phyloP scores from a whole-genome alignment of 108 stramenopile genomes.

The Skeletonema marinoi region DNA sequence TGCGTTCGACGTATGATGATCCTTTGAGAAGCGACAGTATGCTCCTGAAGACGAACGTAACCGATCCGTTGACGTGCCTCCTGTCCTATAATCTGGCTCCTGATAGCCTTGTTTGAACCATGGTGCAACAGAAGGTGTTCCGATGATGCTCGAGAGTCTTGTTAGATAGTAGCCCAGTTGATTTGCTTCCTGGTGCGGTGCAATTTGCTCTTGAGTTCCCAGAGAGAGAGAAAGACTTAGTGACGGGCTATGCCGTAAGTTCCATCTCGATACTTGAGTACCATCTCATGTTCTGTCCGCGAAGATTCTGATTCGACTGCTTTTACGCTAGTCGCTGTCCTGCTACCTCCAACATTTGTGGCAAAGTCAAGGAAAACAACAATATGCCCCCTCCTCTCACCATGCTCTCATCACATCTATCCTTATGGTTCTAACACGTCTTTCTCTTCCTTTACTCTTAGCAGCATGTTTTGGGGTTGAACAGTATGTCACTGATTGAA shows the following conservation, averaged over 20 bases:
- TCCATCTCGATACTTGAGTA: conserved; percentile 2
- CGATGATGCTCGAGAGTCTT: not conserved
- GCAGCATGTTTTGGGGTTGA: not conserved
- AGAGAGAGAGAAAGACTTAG: not conserved
- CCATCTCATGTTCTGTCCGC: conserved; percentile 1
- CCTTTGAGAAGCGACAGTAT: not conserved
- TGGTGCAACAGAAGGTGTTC: not conserved
- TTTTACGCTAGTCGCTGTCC: not conserved
- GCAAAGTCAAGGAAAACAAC: not conserved
- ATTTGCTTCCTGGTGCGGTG: conserved; percentile 5
- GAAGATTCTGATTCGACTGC: conserved; percentile 1
- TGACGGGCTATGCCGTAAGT: conserved; percentile 7
- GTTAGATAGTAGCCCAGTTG: not conserved
- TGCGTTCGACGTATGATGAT: not conserved
- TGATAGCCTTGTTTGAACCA: not conserved
- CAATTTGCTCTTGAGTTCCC: conserved; percentile 2
- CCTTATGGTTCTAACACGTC: too few relatives aligned
- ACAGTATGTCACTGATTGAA: not conserved
- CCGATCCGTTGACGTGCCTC: not conserved
- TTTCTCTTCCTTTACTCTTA: not conserved
- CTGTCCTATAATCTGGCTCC: not conserved
- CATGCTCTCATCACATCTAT: too few relatives aligned
- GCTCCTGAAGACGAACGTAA: not conserved
- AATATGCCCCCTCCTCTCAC: not conserved
- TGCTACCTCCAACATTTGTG: not conserved